Evolutionary conservation across 768 basidiomycete species (phyloP).

Genomic region (Phaffia tasmanica): DNA sequence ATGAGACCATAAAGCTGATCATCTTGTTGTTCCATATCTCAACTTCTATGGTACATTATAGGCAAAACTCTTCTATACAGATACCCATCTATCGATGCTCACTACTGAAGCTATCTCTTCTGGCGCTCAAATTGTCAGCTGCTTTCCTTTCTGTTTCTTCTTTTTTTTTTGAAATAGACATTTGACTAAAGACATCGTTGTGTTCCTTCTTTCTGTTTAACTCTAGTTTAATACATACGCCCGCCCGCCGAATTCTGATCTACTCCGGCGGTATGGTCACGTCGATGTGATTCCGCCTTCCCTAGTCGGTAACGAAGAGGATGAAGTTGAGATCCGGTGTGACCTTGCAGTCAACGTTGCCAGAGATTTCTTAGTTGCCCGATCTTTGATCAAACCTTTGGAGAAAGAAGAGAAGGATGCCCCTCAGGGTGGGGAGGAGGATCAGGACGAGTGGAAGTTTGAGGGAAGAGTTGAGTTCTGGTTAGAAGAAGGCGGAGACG

Average conservation of each 20-base stretch:
- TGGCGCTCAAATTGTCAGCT: constrained; percentile 77
- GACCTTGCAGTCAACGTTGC: constrained; percentile 50
- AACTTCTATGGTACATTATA: constrained; percentile 36
- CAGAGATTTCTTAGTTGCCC: constrained; percentile 1
- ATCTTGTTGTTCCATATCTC: background rate
- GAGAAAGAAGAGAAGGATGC: constrained; percentile 23
- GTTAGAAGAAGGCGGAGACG: constrained; percentile 80
- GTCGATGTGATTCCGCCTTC: constrained; percentile 56
- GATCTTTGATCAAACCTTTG: background rate
- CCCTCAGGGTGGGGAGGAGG: constrained; percentile 30
- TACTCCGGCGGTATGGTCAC: constrained; percentile 89
- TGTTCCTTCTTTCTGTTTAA: background rate
- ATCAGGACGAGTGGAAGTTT: constrained; percentile 21
- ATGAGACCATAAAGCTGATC: background rate
- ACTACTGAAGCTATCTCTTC: constrained; percentile 59
- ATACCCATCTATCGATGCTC: constrained; percentile 61
- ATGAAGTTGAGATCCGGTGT: constrained; percentile 30
- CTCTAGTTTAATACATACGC: constrained; percentile 88
- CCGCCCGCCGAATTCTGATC: constrained; percentile 80
- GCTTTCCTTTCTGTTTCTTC: background rate
- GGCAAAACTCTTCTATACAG: constrained; percentile 78
- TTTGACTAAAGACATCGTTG: background rate
- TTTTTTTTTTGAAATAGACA: background rate
- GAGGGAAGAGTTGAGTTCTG: constrained; percentile 78
- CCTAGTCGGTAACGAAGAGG: constrained; percentile 36